Evolutionary conservation across 1,284 basidiomycete species (phyloP), one percentile per base, ranked within the genome.

Genomic region (Agaricales sp.): DNA sequence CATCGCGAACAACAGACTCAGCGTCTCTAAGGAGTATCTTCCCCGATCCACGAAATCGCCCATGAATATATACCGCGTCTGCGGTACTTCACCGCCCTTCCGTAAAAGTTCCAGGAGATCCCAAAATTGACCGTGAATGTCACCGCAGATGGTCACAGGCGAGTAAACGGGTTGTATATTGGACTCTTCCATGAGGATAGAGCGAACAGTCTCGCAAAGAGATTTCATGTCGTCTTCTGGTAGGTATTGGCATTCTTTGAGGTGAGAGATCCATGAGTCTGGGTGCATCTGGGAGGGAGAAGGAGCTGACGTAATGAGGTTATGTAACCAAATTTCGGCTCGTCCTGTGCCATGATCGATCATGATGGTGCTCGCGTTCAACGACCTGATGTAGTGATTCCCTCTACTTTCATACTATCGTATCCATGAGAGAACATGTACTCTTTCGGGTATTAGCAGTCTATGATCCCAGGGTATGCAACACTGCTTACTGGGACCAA

Each of bases 51-150:
- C 93, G 64, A 94, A 97, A 68, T 96, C 92, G 54, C 92, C 94
- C 88, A 99, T 95, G 75, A 99, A 99, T 51, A 99, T 83, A 67
- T 99, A 99, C 64, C 92, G 95, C 6, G 95, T 97, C 25, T 92
- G 85, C 48, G 95, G 95, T 67, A 93, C 98, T 60, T 84, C 83
- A 12, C 95, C 94, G 21, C 95, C 96, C 26, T 96, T 84, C 63
- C 87, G 87, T 77, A 99, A 98, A 47, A 98, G 76, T 69, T 99
- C 93, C 80, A 97, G 85, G 56, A 99, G 77, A 65, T 99, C 95
- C 66, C 89, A 96, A 65, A 99, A 99, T 63, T 99, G 95, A 11
- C 95, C 95, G 62, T 99, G 95, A 49, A 99, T 99, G 69, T 99
- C 96, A 18, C 95, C 95, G 63, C 96, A 99, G 67, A 99, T 94